Evolutionary conservation across 2,329 filamentous ascomycete genomes (phyloP), one percentile per base, ranked within the genome.

Genomic region (Didymellaceae sp.): DNA sequence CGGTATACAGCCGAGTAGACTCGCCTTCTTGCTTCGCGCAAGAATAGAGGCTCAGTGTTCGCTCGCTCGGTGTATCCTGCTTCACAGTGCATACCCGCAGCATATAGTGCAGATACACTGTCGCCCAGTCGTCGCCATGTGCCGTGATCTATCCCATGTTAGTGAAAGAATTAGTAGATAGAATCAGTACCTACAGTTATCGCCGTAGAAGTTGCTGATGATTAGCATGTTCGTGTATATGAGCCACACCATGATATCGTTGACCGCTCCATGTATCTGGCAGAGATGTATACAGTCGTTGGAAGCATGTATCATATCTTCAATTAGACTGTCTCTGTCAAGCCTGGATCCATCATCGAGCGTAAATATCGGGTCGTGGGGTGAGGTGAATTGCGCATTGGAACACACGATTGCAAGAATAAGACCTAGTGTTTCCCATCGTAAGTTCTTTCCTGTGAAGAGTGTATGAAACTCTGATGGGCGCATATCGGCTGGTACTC

Each of bases 191-290:
- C 17, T 38, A 70, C 68, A 68, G 22, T 71, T 73, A 24, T 71
- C 68, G 31, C 70, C 70, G 22, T 71, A 71, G 34, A 60, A 70
- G 40, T 66, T 70, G 42, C 67, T 68, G 10, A 62, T 61, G 5
- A 71, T 56, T 25, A 69, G 53, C 59, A 68, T 59, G 38, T 70
- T 68, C 26, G 44, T 51, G 40, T 69, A 71, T 1, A 71, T 45
- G 6, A 71, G 55, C 59, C 67, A 71, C 2, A 71, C 61, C 67
- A 71, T 70, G 41, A 73, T 61, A 35, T 73, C 70, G 30, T 71
- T 73, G 4, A 72, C 68, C 16, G 67, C 66, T 9, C 68, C 68
- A 35, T 73, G 68, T 22, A 64, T 61, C 37, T 71, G 67, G 32
- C 68, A 71, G 6, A 72, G 58, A 37, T 58, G 67, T 46, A 73